Evolutionary conservation across 108 stramenopile species (phyloP), one percentile per base, ranked within the genome.

Genomic region (Conticribra weissflogii): DNA sequence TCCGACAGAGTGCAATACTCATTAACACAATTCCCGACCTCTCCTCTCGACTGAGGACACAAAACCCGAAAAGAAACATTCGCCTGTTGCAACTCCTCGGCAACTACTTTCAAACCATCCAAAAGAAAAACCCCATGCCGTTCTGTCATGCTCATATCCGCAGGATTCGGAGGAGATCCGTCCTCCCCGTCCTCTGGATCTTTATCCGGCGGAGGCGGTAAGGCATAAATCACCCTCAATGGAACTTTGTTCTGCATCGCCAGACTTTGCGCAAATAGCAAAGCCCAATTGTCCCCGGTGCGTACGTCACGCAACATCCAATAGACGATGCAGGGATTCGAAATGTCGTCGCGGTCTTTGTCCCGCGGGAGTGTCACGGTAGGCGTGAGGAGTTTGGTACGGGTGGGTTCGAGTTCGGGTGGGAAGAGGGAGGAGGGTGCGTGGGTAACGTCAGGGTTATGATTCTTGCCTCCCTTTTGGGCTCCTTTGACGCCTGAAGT

Each of bases 271-370:
- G 98, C 98, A 45, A 86, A 86, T 0, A 97, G 79, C 45, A 99
- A 67, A 1, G 98, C 98, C 90, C 93, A 97, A 78, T 99, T 99
- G 75, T 99, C 98, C 2, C 76, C 75, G 0, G 89, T 87, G 4
- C 99, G 90, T 68, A 98, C 81, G 65, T 99, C 99, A 1, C 99
- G 82, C 41, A 72, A 78, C 99, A 99, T 99, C 99, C 99, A 99
- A 76, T 97, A 98, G 28, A 98, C 68, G 7, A 99, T 75, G 57
- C 70, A 72, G 3, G 70, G 65, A 62, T 79, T 34, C 0, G 54
- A n/a, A n/a, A 63, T 9, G 1, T 48, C 23, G 18, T 47, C 25
- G 33, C 16, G 3, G 28, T 29, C 21, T 30, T 41, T 46, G 24
- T 59, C 50, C 3, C 76, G 67, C n/a, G 76, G 76, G 16, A 63